Base-by-base conservation (phyloP, 257 asterid genomes). In the Nemophila menziesii region DNA sequence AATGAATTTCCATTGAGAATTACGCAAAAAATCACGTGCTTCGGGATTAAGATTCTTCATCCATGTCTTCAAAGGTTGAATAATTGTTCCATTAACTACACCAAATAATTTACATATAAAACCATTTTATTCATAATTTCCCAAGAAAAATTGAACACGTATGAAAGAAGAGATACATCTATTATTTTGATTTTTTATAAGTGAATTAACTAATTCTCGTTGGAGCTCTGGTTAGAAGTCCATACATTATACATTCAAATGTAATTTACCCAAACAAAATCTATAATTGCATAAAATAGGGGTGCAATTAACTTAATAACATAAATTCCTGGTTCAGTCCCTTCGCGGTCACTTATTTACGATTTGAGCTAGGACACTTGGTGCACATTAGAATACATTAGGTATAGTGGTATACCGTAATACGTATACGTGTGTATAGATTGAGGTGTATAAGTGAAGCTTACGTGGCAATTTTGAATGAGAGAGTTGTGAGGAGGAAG, bases 81-180 rank as follows among this genome's bases (percentile, higher is more conserved):
- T 37, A 12, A 37, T 12, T 15, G 43, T 60, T 23, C 65, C 59
- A 36, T 23, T 20, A 33, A 61, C 54, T 64, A 51, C 40, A 21
- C 9, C 38, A 44, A 43, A 0, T 14, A 27, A 17, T 11, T 21
- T 6, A 19, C 16, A 18, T 8, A 15, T 8, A 16, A 19, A 2
- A 11, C 33, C 8, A 8, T 14, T 29, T 5, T 29, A 22, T 26
- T 15, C 39, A 9, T 4, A 13, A 46, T 4, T 22, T 24, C 13
- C 12, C n/a, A 22, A 12, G 5, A 7, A 2, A 36, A 16, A 8
- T 4, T 11, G 36, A n/a, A 5, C n/a, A n/a, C n/a, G n/a, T n/a
- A n/a, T n/a, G n/a, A n/a, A n/a, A n/a, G n/a, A n/a, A n/a, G n/a
- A n/a, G n/a, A n/a, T n/a, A n/a, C n/a, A n/a, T n/a, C n/a, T n/a